Percentiles rank a stretch among this genome's conserved stretches.
These are phyloP conservation scores for Marvania coccoides DNA, from an alignment of 139 green algal species.

Conservation along the genomic window DNA sequence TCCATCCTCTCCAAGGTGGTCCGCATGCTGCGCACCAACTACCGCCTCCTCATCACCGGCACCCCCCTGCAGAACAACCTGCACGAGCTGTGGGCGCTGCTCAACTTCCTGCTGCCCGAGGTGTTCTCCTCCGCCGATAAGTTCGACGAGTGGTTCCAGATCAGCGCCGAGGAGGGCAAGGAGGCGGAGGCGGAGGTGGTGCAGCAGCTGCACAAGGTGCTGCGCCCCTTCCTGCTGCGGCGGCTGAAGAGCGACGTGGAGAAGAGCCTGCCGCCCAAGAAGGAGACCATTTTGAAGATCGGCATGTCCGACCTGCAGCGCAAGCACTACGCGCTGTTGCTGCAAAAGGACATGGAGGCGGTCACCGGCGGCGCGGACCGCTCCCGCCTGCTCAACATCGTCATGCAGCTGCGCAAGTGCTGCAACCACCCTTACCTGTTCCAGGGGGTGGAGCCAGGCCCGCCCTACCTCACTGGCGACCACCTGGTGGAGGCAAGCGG, in stretches of 20 bases:
- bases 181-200: slow-evolving; percentile 85
- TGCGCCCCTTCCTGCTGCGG: slow-evolving; percentile 96
- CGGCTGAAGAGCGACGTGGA: slow-evolving; percentile 97
- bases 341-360: slow-evolving; percentile 92
- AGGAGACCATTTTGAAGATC: slow-evolving; percentile 98
- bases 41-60: slow-evolving; percentile 96
- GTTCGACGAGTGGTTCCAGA: slow-evolving; percentile 97
- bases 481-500: slow-evolving; percentile 79
- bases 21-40: slow-evolving; percentile 84
- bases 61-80: slow-evolving; percentile 89
- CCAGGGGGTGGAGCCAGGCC: slow-evolving; percentile 87
- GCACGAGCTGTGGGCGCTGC: slow-evolving; percentile 97
- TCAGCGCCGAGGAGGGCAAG: slow-evolving; percentile 50
- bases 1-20: slow-evolving; percentile 82
- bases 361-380: slow-evolving; percentile 76
- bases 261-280: slow-evolving; percentile 92
- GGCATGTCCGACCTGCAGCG: slow-evolving; percentile 95
- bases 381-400: slow-evolving; percentile 95
- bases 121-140: slow-evolving; percentile 84
- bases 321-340: slow-evolving; percentile 79
- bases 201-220: slow-evolving; percentile 95
- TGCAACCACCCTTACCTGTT: slow-evolving; percentile 95
- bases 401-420: slow-evolving; percentile 99
- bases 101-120: slow-evolving; percentile 99
- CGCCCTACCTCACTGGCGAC: slow-evolving; percentile 85